Evolutionary conservation across 1,284 basidiomycete genomes (phyloP), one percentile per base, ranked within the genome.

Genomic region (Ustilago curta): DNA sequence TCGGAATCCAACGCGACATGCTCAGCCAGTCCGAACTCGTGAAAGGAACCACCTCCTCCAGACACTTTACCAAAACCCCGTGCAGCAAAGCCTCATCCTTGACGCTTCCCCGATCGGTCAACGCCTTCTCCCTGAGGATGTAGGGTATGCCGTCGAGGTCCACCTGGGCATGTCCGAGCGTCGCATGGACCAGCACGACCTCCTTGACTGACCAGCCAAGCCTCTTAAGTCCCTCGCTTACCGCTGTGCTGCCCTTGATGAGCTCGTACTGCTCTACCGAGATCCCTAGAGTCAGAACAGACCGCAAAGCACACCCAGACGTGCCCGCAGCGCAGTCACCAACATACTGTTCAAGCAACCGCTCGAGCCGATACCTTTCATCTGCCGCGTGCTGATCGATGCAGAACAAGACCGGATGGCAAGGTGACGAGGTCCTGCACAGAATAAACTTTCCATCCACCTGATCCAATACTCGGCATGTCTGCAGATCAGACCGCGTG

Each of bases 301-400:
- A 16, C 2, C 8, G 35, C 11, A 70, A 27, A 4, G 19, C 2
- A 19, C 56, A 27, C 11, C 49, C 48, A 8, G 58, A 49, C 18
- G 40, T 52, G 8, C 50, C 55, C 11, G 23, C 52, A 8, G 19
- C 39, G 12, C 72, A 66, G 37, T 63, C 52, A 1, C 2, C 42
- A n/a, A 92, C 92, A 21, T 93, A 85, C 56, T 90, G 89, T 69
- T 88, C 87, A 60, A 95, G 87, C 81, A 93, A 91, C n/a, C 87
- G 86, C 85, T 98, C 95, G 50, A 97, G 92, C 23, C 93, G 90
- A 31, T 95, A 87, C 9, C 95, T 90, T 86, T 98, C 73, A 82
- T 97, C 93, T 8, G 94, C 95, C 5, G 95, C 95, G 83, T 98
- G 95, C 85, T 98, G 95, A 86, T 98, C 95, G 47, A 98, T 88